A percentile compares a stretch with the other conserved stretches of the same genome.
Conservation (phyloP, 73 alveolate genomes). For the Tetrahymena thermophila region DNA sequence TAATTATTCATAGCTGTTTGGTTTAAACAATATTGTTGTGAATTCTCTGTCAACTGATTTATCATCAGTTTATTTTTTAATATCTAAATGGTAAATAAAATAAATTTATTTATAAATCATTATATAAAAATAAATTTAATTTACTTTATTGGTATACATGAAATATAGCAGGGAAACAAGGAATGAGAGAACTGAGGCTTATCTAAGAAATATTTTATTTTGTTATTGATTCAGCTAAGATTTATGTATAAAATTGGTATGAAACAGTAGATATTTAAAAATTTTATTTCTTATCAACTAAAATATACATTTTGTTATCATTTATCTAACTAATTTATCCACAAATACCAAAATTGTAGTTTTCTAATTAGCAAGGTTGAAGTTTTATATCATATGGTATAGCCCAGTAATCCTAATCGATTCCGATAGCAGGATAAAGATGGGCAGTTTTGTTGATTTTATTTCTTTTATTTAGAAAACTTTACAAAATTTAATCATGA, state of each 20-base stretch:
- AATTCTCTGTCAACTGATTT: background rate
- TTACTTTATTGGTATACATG: background rate
- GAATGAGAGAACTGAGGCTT: background rate
- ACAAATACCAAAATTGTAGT: background rate
- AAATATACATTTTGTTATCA: background rate
- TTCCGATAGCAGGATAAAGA: background rate
- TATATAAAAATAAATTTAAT: background rate
- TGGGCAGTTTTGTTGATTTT: background rate
- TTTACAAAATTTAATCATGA: background rate
- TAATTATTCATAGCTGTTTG: background rate
- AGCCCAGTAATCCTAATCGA: background rate
- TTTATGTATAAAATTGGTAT: background rate
- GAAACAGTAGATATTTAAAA: background rate
- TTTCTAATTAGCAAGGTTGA: background rate
- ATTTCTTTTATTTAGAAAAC: background rate
- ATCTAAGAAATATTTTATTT: background rate
- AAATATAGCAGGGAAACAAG: background rate
- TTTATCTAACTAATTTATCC: background rate
- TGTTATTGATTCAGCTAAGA: background rate
- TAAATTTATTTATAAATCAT: background rate
- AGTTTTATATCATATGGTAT: background rate
- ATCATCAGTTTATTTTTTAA: background rate
- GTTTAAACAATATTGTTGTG: background rate
- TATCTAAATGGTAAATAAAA: background rate
- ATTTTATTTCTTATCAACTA: background rate